A percentile compares a stretch with the other conserved stretches of the same genome.
Conservation (phyloP, 202 grass and related monocot genomes). For the Cymbopogon flexuosus region DNA sequence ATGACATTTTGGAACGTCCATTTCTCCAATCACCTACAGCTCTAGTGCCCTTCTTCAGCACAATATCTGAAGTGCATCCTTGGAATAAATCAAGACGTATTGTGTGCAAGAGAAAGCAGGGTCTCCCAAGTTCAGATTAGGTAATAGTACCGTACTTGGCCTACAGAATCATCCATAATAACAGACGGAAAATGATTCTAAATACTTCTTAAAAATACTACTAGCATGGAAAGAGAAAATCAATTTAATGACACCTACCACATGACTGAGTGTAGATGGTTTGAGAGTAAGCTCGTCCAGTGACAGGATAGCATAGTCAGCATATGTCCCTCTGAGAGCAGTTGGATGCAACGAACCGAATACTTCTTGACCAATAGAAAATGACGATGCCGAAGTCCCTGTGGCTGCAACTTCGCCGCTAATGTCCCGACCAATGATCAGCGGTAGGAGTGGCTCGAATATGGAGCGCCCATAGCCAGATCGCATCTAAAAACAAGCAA, state of each 20-base stretch:
- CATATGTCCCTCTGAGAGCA: slow-evolving; percentile 88
- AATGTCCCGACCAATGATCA: slow-evolving; percentile 87
- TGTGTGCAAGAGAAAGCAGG: background rate
- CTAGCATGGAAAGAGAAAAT: background rate
- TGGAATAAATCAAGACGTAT: background rate
- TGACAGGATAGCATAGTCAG: slow-evolving; percentile 83
- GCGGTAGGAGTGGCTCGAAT: slow-evolving; percentile 62
- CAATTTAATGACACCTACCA: slow-evolving; percentile 35
- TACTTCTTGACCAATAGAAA: slow-evolving; percentile 72
- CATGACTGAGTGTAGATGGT: slow-evolving; percentile 73
- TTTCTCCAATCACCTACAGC: background rate
- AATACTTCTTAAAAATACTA: background rate
- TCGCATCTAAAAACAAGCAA: slow-evolving; percentile 54
- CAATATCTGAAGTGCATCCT: background rate
- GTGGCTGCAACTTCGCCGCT: slow-evolving; percentile 90
- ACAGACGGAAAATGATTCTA: background rate
- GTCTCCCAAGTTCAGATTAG: slow-evolving; percentile 14
- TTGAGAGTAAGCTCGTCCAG: slow-evolving; percentile 82
- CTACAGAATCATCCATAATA: background rate
- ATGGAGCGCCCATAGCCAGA: slow-evolving; percentile 86
- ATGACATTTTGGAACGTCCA: background rate
- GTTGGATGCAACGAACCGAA: slow-evolving; percentile 88
- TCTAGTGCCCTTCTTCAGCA: background rate
- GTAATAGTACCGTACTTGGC: background rate
- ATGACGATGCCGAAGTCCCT: slow-evolving; percentile 56